Evolutionary conservation across 1,284 basidiomycete genomes (phyloP), one percentile per base, ranked within the genome.

Genomic region (Rhodotorula sp.): DNA sequence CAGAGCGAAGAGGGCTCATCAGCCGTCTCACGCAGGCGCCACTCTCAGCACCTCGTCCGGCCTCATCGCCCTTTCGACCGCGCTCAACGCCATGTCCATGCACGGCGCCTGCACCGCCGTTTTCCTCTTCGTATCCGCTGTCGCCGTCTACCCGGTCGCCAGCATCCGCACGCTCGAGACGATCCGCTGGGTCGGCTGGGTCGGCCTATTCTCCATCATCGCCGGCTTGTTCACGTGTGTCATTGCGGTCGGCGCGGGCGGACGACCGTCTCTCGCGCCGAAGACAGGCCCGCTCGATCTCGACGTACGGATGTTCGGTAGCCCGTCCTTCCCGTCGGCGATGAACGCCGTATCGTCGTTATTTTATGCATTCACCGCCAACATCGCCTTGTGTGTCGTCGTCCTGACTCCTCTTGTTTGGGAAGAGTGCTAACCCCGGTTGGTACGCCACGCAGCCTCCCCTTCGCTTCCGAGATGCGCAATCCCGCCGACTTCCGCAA

Each of bases 241-340:
- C 53, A 80, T 85, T 58, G 87, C 85, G 19, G 85, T 86, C 51
- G 85, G 85, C 15, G 73, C 78, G 13, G 84, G 84, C 72, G 80
- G 82, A 5, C 83, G 85, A 15, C 82, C 80, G 36, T 83, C 86
- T 41, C 77, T 81, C 3, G 66, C 87, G 21, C 50, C 50, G 1
- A 66, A 76, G n/a, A 63, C 66, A 4, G 79, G 84, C 8, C 76
- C 83, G 3, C 83, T 81, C 15, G 83, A 78, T 57, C 78, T 77
- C 67, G 67, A 67, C 32, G 48, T 74, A 19, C 67, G 32, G 19
- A 41, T 54, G 7, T 65, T 64, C 27, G 76, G 58, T n/a, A 60
- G 60, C 51, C 69, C 71, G 2, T 50, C 67, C 1, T 77, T 77
- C 55, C 36, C 62, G 19, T 51, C 66, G 41, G 76, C 71, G 34